Evolutionary conservation across 1,284 basidiomycete genomes (phyloP).

Genomic region (Moesziomyces aphidis): DNA sequence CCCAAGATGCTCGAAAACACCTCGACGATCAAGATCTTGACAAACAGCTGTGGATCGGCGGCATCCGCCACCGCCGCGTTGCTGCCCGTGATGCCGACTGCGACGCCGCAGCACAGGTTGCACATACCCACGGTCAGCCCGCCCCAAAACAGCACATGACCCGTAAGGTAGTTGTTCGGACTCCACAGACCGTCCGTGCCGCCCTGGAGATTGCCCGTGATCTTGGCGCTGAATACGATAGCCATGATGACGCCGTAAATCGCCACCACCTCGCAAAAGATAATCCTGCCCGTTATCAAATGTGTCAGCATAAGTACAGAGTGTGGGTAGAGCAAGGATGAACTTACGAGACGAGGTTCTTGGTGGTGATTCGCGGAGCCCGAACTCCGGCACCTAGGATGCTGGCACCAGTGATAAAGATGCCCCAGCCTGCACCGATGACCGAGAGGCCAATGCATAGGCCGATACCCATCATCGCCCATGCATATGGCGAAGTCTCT

Average conservation of each 20-base stretch:
- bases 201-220: conserved; percentile 57
- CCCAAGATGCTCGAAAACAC: conserved; percentile 66
- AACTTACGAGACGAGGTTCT: conserved; percentile 93
- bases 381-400: conserved; percentile 96
- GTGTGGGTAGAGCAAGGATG: not conserved
- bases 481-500: conserved; percentile 91
- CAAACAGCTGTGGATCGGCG: conserved; percentile 66
- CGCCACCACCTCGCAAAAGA: conserved; percentile 98
- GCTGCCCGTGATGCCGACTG: conserved; percentile 65
- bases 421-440: conserved; percentile 96
- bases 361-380: conserved; percentile 92
- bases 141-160: conserved; percentile 66
- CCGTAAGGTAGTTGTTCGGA: conserved; percentile 64
- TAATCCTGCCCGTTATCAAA: conserved; percentile 78
- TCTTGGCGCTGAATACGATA: conserved; percentile 66
- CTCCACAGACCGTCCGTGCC: conserved; percentile 54
- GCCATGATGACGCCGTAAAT: conserved; percentile 87
- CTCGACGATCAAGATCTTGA: conserved; percentile 64
- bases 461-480: conserved; percentile 90
- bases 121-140: conserved; percentile 66
- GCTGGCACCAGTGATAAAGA: conserved; percentile 93
- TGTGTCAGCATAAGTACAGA: not conserved
- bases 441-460: conserved; percentile 94
- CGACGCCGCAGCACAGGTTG: conserved; percentile 65
- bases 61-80: conserved; percentile 67